These are phyloP conservation scores for Saccharomycopsis selenospora DNA, from an alignment of 805 yeast genomes.

Conservation along the genomic window DNA sequence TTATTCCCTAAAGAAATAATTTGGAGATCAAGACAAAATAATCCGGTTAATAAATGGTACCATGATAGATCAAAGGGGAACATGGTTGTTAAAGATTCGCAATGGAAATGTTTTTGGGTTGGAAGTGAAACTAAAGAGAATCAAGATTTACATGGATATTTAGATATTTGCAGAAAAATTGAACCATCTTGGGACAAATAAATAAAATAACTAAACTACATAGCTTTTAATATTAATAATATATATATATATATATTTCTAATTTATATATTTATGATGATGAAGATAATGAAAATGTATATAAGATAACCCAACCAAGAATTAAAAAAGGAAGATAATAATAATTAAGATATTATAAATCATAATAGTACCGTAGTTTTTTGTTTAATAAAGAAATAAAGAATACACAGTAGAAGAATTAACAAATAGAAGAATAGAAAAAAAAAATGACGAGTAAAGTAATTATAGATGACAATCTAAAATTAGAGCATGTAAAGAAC, in stretches of 20 bases:
- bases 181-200: constrained; percentile 15
- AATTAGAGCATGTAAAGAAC: not conserved
- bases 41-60: constrained; percentile 97
- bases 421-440: too few relatives aligned
- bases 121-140: constrained; percentile 13
- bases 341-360: too few relatives aligned
- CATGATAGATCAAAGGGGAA: constrained; percentile 84
- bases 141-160: constrained; percentile 8
- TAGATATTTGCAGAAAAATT: constrained; percentile 13
- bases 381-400: too few relatives aligned
- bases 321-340: too few relatives aligned
- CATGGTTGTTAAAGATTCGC: constrained; percentile 25
- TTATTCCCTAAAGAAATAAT: constrained; percentile 65
- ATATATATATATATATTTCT: too few relatives aligned
- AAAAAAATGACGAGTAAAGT: not conserved
- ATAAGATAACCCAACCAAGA: too few relatives aligned
- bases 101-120: constrained; percentile 22
- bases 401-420: too few relatives aligned
- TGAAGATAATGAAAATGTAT: too few relatives aligned
- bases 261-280: too few relatives aligned
- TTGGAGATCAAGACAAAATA: constrained; percentile 83
- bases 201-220: not conserved
- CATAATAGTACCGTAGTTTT: too few relatives aligned
- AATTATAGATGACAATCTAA: not conserved
- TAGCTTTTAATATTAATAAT: not conserved